Base-by-base conservation (phyloP, 768 basidiomycete genomes). In the Stropharia rugosoannulata region DNA sequence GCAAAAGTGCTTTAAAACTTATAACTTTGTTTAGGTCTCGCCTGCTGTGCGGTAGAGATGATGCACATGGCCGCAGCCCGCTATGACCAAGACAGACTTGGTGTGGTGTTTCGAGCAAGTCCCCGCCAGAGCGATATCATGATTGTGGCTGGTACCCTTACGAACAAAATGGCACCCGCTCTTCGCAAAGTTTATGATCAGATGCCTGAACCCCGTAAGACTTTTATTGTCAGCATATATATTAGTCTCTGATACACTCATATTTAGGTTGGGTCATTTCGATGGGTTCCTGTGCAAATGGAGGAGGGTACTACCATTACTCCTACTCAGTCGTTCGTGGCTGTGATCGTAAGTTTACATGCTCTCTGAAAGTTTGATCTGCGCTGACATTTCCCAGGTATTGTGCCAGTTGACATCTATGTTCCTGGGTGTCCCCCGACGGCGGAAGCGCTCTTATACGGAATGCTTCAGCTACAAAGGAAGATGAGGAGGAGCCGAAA, bases 51-150 rank as follows among this genome's bases (percentile, higher is more conserved):
- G 19, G 97, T 99, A 32, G 97, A 99, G 77, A 93, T 93, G 90
- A 98, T 97, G 95, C 97, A 99, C 78, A 96, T 98, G 95, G 97
- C 97, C 48, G 95, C 97, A 40, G 93, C 97, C 15, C 87, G 97
- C 55, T 99, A 98, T 71, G 97, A 99, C 73, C 97, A 98, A 71
- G 97, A 99, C 71, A 85, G 97, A 58, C 78, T 99, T 32, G 97
- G 97, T 60, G 87, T 98, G 55, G 91, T 99, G 40, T 99, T 99
- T 80, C 93, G 97, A 77, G 97, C 96, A n/a, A 93, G 89, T 77
- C 97, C 97, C 43, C 89, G 97, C 58, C 93, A 98, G 76, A 93
- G 90, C 58, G 94, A 97, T 68, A 90, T 97, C 67, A 98, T 98
- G 96, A 99, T 99, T 68, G 97, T 99, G 43, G 96, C 96, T 46